Percentiles rank a stretch among this genome's conserved stretches.
Evolutionary conservation across 2,329 filamentous ascomycete genomes (phyloP).

Genomic region (Talaromyces verruculosus): DNA sequence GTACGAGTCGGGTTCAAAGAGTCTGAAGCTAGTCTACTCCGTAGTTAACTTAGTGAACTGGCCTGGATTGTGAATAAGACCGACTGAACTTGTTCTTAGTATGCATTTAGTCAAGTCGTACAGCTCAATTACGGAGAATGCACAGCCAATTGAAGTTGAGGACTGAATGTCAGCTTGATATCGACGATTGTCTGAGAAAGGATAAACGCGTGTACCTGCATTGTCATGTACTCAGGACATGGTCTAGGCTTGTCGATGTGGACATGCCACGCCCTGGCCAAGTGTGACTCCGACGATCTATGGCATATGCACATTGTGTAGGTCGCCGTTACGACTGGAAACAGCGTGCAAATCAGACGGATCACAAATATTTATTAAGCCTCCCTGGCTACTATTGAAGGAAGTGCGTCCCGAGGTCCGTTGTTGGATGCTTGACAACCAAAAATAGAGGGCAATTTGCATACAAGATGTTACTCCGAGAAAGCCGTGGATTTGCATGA

Average conservation of each 20-base stretch:
- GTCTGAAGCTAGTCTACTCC: background rate
- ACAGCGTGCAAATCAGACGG: background rate
- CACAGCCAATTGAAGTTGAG: background rate
- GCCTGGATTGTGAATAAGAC: slow-evolving; percentile 3
- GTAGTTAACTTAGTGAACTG: background rate
- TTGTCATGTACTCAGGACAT: background rate
- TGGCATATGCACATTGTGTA: background rate
- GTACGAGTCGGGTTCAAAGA: slow-evolving; percentile 8
- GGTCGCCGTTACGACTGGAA: background rate
- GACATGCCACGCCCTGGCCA: background rate
- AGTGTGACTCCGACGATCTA: slow-evolving; percentile 15
- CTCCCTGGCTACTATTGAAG: slow-evolving; percentile 12
- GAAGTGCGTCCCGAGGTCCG: background rate
- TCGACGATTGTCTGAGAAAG: slow-evolving; percentile 3
- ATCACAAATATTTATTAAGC: slow-evolving; percentile 11
- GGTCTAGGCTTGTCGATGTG: slow-evolving; percentile 15
- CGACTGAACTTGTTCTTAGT: background rate
- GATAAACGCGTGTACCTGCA: slow-evolving; percentile 11
- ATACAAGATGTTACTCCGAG: background rate
- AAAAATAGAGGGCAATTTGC: background rate
- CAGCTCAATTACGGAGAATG: background rate
- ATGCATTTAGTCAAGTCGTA: background rate
- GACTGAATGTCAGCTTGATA: background rate
- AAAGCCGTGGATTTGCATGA: background rate
- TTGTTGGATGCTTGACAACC: background rate